A percentile compares a stretch with the other conserved stretches of the same genome.
Conservation (phyloP, 306 rosid genomes). For the Malus fusca region DNA sequence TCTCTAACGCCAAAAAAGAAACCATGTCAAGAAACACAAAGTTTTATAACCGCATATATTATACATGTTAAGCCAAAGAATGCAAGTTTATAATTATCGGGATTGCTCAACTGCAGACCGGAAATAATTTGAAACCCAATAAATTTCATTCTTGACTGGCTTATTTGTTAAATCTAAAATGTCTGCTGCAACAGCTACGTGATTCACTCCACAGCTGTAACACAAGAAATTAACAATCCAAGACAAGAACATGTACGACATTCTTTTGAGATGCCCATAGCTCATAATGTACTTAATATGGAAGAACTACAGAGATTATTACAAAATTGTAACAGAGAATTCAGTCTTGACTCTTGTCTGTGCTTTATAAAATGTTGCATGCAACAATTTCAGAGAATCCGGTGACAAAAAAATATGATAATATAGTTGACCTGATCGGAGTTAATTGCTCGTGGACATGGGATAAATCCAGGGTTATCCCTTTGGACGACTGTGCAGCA, state of each 20-base stretch:
- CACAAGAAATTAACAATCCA: neutral
- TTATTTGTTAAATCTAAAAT: neutral
- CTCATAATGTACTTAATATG: neutral
- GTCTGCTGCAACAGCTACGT: neutral
- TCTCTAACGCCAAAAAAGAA: conserved; percentile 37
- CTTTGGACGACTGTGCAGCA: conserved; percentile 80
- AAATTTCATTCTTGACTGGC: neutral
- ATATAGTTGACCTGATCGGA: conserved; percentile 58
- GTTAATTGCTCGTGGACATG: conserved; percentile 44
- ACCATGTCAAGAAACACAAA: conserved; percentile 2
- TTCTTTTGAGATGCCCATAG: neutral
- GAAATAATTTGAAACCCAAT: neutral
- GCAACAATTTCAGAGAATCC: neutral
- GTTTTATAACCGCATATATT: neutral
- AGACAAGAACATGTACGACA: neutral
- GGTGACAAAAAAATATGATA: neutral
- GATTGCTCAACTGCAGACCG: neutral
- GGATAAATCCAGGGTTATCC: conserved; percentile 50
- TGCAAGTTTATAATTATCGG: neutral
- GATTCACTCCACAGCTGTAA: neutral
- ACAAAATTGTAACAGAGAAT: neutral
- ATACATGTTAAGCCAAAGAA: neutral
- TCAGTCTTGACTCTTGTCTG: neutral
- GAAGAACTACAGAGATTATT: neutral
- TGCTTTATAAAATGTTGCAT: neutral